phyloP scores from a whole-genome alignment of 108 stramenopile genomes.

The Nitzschia sp. region DNA sequence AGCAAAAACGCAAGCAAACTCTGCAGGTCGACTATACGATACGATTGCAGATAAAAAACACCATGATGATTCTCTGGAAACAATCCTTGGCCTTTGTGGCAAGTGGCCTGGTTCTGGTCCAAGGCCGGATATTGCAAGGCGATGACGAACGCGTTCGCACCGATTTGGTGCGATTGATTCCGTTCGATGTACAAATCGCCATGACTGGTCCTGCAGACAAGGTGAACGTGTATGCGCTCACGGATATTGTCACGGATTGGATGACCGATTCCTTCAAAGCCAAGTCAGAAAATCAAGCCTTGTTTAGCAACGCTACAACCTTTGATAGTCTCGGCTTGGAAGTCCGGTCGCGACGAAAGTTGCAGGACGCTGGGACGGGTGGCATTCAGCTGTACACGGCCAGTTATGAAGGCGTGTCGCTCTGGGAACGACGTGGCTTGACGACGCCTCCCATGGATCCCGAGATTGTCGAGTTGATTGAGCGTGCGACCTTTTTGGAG shows the following conservation, averaged over 20 bases:
- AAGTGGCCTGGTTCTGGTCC: neutral
- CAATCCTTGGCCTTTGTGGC: neutral
- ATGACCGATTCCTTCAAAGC: constrained; percentile 39
- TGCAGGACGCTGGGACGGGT: constrained; percentile 12
- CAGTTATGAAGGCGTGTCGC: constrained; percentile 21
- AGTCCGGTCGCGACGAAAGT: neutral
- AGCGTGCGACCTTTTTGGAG: constrained; percentile 39
- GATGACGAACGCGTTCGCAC: constrained; percentile 19
- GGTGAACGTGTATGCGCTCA: constrained; percentile 23
- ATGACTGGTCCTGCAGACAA: constrained; percentile 1
- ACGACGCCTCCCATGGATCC: constrained; percentile 25
- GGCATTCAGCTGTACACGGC: constrained; percentile 5
- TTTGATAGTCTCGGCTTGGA: constrained; percentile 36
- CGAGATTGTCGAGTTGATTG: constrained; percentile 34
- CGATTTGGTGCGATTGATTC: constrained; percentile 40
- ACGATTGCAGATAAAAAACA: too few species aligned
- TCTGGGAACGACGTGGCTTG: constrained; percentile 28
- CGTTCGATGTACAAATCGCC: constrained; percentile 47
- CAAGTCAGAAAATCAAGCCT: constrained; percentile 2
- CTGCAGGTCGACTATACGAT: too few species aligned
- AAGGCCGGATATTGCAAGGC: neutral
- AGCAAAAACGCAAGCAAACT: too few species aligned
- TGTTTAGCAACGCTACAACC: constrained; percentile 18
- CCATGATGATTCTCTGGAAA: neutral
- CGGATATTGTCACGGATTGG: constrained; percentile 38